These are phyloP conservation scores for Trichoderma atroviride DNA, from an alignment of 2,329 filamentous ascomycete species.

Conservation along the genomic window DNA sequence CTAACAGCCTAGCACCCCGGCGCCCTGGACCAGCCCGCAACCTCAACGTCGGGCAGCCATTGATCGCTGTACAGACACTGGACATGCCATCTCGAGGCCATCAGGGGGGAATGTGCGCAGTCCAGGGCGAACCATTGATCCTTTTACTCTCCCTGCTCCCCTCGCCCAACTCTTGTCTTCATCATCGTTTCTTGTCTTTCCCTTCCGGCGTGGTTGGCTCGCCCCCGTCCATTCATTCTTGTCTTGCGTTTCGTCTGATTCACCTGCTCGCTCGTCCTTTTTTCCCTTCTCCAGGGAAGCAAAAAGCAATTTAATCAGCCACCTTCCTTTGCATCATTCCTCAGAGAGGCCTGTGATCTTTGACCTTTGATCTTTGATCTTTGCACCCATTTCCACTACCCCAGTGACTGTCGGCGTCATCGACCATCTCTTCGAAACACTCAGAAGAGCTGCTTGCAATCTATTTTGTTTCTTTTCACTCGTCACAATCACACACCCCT, in stretches of 20 bases:
- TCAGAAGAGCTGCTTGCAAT: background rate
- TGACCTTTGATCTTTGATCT: conserved; percentile 17
- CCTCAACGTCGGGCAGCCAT: conserved; percentile 12
- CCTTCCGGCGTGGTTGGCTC: conserved; percentile 14
- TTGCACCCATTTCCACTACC: background rate
- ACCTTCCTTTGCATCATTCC: conserved; percentile 22
- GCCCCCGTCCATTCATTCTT: conserved; percentile 15
- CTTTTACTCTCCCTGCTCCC: conserved; percentile 22
- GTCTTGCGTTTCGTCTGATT: conserved; percentile 16
- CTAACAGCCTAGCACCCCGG: background rate
- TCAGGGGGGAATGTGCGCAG: conserved; percentile 24
- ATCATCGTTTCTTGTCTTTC: conserved; percentile 18
- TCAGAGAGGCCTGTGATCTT: conserved; percentile 22
- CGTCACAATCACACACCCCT: background rate
- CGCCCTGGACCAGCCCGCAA: conserved; percentile 6
- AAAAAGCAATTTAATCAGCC: background rate
- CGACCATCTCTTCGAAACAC: background rate
- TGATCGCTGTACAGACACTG: conserved; percentile 15
- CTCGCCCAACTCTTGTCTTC: conserved; percentile 7
- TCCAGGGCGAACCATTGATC: conserved; percentile 10
- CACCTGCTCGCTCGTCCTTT: conserved; percentile 8
- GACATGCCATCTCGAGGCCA: conserved; percentile 19
- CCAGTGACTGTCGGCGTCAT: background rate
- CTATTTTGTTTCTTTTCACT: conserved; percentile 2
- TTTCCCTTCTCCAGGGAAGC: background rate